Percentiles rank a stretch among this genome's conserved stretches.
Evolutionary conservation across 148 eudicot genomes (phyloP).

Genomic region (Rheum nobile): DNA sequence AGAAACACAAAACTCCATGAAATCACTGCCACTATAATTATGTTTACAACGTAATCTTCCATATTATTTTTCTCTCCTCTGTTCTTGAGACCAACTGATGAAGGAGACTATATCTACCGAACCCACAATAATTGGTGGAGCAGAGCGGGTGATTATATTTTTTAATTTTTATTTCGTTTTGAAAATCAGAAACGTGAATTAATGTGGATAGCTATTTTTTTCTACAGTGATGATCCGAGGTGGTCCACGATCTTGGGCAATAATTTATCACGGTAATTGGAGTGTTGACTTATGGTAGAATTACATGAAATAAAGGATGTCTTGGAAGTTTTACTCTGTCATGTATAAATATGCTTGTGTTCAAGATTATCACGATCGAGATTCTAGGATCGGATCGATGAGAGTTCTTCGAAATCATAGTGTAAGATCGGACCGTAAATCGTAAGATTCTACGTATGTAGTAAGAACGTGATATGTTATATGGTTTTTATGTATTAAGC

Average conservation of each 20-base stretch:
- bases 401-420: too few relatives aligned
- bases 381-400: too few relatives aligned
- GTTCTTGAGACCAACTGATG: background rate
- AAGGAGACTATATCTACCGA: background rate
- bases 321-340: background rate
- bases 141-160: background rate
- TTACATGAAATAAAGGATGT: too few relatives aligned
- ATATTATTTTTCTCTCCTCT: slow-evolving; percentile 12
- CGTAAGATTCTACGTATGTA: too few relatives aligned
- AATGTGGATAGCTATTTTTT: background rate
- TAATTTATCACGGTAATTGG: background rate
- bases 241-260: too few relatives aligned
- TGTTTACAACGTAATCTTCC: slow-evolving; percentile 46
- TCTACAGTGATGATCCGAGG: background rate
- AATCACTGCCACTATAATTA: slow-evolving; percentile 33
- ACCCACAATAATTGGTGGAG: background rate
- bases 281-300: too few relatives aligned
- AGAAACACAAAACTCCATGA: slow-evolving; percentile 58
- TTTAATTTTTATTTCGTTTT: background rate
- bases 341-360: too few relatives aligned
- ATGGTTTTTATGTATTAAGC: too few relatives aligned
- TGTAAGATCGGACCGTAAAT: too few relatives aligned
- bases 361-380: too few relatives aligned
- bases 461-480: too few relatives aligned
- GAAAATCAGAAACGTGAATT: background rate